Conservation (phyloP, 1,284 basidiomycete genomes). For the Papiliotrema flavescens region DNA sequence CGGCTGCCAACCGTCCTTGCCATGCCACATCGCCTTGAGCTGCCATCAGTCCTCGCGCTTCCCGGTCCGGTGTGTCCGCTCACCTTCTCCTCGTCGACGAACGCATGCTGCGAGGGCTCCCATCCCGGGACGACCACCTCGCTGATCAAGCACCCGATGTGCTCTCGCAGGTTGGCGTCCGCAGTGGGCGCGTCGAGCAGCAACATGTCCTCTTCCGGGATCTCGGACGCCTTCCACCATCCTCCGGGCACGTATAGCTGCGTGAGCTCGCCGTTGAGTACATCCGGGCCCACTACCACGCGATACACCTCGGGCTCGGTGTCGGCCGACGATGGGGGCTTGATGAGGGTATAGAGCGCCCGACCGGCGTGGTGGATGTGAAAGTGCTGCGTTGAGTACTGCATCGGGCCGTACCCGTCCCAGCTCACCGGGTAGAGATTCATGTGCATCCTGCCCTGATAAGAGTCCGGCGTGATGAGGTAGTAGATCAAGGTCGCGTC, state of each 20-base stretch:
- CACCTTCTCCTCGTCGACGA: slow-evolving; percentile 34
- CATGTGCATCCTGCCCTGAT: slow-evolving; percentile 41
- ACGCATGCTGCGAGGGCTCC: slow-evolving; percentile 39
- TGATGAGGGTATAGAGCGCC: slow-evolving; percentile 43
- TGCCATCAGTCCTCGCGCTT: slow-evolving; percentile 2
- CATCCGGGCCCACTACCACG: slow-evolving; percentile 34
- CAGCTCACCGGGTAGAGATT: slow-evolving; percentile 36
- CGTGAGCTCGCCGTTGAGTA: slow-evolving; percentile 29
- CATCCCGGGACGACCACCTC: slow-evolving; percentile 44
- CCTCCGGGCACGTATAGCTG: slow-evolving; percentile 45
- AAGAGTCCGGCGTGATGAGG: slow-evolving; percentile 31
- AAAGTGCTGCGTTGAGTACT: slow-evolving; percentile 17
- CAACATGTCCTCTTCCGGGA: slow-evolving; percentile 36
- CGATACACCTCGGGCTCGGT: slow-evolving; percentile 27
- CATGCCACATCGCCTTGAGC: slow-evolving; percentile 36
- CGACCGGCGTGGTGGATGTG: slow-evolving; percentile 41
- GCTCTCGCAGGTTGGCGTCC: slow-evolving; percentile 17
- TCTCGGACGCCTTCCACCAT: slow-evolving; percentile 46
- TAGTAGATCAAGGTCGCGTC: slow-evolving; percentile 42
- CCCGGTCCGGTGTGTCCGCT: slow-evolving; percentile 3
- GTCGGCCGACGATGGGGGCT: slow-evolving; percentile 11
- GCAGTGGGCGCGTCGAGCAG: slow-evolving; percentile 13
- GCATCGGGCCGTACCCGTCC: neutral
- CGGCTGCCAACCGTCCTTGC: slow-evolving; percentile 30
- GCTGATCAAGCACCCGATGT: slow-evolving; percentile 38